A percentile compares a stretch with the other conserved stretches of the same genome.
phyloP scores from a whole-genome alignment of 495 filamentous ascomycete species.

The Penicillium tannophilum region DNA sequence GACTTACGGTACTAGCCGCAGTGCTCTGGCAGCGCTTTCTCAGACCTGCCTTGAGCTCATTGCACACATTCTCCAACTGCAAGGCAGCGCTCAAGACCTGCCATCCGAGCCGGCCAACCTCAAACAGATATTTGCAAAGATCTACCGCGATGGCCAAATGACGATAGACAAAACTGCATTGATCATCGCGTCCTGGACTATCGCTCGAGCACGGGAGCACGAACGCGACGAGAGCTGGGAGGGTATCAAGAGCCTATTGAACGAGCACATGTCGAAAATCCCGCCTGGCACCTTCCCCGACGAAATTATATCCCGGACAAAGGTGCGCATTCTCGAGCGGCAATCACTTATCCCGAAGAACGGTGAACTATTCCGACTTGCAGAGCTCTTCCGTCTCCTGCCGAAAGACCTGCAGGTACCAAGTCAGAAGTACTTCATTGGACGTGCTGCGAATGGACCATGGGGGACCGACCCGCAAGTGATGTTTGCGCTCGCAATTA shows the following conservation, averaged over 20 bases:
- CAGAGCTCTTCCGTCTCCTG: constrained; percentile 36
- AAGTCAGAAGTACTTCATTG: constrained; percentile 21
- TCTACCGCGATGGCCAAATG: constrained; percentile 49
- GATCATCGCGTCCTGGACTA: constrained; percentile 43
- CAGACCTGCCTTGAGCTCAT: constrained; percentile 49
- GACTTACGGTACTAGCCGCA: constrained; percentile 41
- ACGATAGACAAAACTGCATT: constrained; percentile 43
- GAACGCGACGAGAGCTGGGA: constrained; percentile 32
- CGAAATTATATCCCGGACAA: constrained; percentile 33
- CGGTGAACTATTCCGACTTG: constrained; percentile 42
- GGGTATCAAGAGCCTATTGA: constrained; percentile 35
- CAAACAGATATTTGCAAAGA: constrained; percentile 44
- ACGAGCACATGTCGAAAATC: constrained; percentile 35
- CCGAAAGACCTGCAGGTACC: constrained; percentile 34
- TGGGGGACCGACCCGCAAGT: constrained; percentile 19
- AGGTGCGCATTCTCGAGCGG: constrained; percentile 40
- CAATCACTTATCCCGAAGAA: constrained; percentile 38
- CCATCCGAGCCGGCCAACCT: constrained; percentile 33
- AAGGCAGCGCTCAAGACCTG: constrained; percentile 27
- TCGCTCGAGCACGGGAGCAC: constrained; percentile 38
- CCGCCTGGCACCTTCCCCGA: constrained; percentile 35
- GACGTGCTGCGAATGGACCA: constrained; percentile 1
- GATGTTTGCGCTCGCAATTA: constrained; percentile 25
- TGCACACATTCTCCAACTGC: constrained; percentile 41
- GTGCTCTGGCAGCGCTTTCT: constrained; percentile 39